Evolutionary conservation across 129 eudicot species (phyloP).

Genomic region (Helianthus annuus): DNA sequence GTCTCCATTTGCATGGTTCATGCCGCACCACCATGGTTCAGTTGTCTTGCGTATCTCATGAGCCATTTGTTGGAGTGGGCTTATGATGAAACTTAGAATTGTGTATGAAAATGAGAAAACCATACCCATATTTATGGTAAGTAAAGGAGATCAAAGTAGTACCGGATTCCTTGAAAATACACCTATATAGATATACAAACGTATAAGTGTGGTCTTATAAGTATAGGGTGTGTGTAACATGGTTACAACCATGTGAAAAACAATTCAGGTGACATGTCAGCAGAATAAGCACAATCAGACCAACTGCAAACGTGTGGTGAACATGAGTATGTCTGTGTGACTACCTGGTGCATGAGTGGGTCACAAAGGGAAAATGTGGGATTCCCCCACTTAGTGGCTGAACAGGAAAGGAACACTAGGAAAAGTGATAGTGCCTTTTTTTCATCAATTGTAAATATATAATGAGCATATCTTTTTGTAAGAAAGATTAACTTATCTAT

Average conservation of each 20-base stretch:
- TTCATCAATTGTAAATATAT: too few species aligned
- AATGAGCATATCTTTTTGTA: neutral
- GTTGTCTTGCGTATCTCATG: neutral
- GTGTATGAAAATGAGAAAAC: neutral
- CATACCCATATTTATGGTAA: neutral
- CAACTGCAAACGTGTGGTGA: neutral
- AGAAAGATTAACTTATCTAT: neutral
- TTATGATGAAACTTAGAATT: neutral
- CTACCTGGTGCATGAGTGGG: neutral
- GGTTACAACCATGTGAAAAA: neutral
- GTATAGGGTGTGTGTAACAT: conserved; percentile 21
- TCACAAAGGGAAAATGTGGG: neutral
- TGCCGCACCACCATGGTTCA: conserved; percentile 14
- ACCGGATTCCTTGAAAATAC: neutral
- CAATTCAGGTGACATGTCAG: neutral
- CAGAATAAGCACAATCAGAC: neutral
- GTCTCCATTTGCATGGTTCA: neutral
- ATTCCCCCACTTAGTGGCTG: neutral
- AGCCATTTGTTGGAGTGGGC: neutral
- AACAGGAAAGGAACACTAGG: neutral
- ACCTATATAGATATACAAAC: neutral
- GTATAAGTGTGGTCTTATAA: conserved; percentile 30
- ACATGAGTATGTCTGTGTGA: neutral
- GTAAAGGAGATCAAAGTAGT: neutral
- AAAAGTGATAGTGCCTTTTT: neutral